Evolutionary conservation across 2,329 filamentous ascomycete genomes (phyloP), one percentile per base, ranked within the genome.

Genomic region (Escovopsis sp.): DNA sequence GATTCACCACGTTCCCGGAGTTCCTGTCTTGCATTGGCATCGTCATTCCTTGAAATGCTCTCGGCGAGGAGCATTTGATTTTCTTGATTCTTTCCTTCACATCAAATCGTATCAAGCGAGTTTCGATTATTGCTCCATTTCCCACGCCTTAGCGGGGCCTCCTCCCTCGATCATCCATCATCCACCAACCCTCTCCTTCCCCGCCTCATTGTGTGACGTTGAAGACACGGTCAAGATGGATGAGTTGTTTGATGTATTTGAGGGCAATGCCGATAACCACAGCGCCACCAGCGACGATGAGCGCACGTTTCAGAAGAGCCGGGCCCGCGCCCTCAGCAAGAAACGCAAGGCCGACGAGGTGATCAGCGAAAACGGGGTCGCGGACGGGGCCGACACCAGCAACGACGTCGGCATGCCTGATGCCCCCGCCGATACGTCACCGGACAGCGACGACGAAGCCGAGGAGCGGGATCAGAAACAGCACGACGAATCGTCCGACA

Each of bases 281-380:
- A 65, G 60, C 44, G 53, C 56, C 7, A 64, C 61, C 57, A 65
- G 62, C 57, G 68, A 71, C 49, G 57, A 63, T 47, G 63, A 70
- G 59, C 58, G 50, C 47, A 51, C 49, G 9, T 50, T 66, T 15
- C 74, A 70, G 47, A 70, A 67, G 50, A 64, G 57, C 52, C 72
- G 75, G 43, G 78, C 59, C 39, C 52, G 51, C 31, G 74, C 79
- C 49, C 76, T 73, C 60, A 83, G 68, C 65, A 91, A 87, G 66
- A 94, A 95, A 72, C 76, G 87, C 61, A 84, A 86, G 60, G 80
- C 81, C 33, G 88, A 87, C 58, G 85, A 86, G 47, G 74, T 76
- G 45, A 76, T 86, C 49, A 89, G 88, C 55, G 65, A 42, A 13
- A 37, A 29, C 32, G 35, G 29, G 27, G 39, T 30, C 9, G 39